Conservation (phyloP, 148 eudicot species). For the Camellia sinensis region DNA sequence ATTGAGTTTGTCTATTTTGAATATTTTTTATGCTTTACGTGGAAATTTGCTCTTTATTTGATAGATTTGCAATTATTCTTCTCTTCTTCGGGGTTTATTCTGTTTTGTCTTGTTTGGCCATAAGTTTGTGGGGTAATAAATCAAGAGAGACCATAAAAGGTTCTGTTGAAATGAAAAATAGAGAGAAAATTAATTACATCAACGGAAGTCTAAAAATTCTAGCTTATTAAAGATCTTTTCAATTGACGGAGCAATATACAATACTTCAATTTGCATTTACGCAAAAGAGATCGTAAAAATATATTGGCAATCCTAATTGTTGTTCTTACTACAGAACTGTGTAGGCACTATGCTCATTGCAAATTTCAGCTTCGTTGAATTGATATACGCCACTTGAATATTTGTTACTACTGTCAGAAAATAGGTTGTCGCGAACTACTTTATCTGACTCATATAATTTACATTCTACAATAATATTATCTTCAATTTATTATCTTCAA, state of each 20-base stretch:
- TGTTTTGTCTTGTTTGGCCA: not conserved
- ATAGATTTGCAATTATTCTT: not conserved
- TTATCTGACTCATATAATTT: not conserved
- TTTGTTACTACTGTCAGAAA: not conserved
- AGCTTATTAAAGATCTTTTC: not conserved
- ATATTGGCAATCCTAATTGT: not conserved
- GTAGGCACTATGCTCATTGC: not conserved
- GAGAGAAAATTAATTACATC: not conserved
- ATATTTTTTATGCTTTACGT: not conserved
- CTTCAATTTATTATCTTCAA: not conserved
- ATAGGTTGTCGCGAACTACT: not conserved
- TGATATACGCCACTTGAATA: not conserved
- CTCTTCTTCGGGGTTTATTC: not conserved
- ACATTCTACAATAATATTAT: not conserved
- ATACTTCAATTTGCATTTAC: not conserved
- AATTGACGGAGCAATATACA: not conserved
- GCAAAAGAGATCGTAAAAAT: not conserved
- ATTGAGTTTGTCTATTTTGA: not conserved
- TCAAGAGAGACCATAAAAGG: not conserved
- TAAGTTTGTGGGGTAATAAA: slow-evolving; percentile 1
- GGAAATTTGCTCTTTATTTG: not conserved
- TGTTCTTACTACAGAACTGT: not conserved
- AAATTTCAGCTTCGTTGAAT: not conserved
- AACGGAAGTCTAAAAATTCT: not conserved
- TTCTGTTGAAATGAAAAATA: not conserved